Evolutionary conservation across 179 eudicot species (phyloP), one percentile per base, ranked within the genome.

Genomic region (Corrigiola litoralis): DNA sequence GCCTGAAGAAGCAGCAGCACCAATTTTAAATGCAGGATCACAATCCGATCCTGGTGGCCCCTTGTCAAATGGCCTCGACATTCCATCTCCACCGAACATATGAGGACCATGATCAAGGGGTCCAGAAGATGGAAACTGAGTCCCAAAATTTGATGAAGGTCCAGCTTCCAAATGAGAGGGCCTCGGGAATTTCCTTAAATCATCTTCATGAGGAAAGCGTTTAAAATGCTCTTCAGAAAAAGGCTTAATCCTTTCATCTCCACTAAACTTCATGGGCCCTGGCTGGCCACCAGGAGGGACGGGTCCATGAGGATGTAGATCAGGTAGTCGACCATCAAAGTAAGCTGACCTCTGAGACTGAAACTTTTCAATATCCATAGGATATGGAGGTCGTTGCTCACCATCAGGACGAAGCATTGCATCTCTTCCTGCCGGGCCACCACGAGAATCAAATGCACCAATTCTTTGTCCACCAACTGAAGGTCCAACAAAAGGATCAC

Each of bases 361-460:
- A 70, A 75, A 68, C 67, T 56, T 75, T 6, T 74, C 87, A 72
- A 28, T 65, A 51, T 79, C 90, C 17, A 36, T 16, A 11, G 79
- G 71, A 76, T 74, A 71, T 46, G 73, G 61, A 65, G 84, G 82
- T 49, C 41, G 77, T 17, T 71, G 85, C 68, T 67, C 41, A 21
- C 67, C 67, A 67, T 84, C 96, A 71, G 77, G 41, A 20, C 74
- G 83, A n/a, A n/a, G n/a, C n/a, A n/a, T n/a, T n/a, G n/a, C n/a
- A 20, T 68, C 72, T 71, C 75, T 81, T 57, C 83, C 85, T 51
- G 61, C 54, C 49, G 66, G 16, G 47, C 82, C 82, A 58, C 71
- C 79, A 54, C 37, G 79, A 38, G 71, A 52, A 66, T 76, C 79
- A 63, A 57, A 66, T 37, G 79, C 56, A 54, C 66, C 73, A 71